Evolutionary conservation across 768 basidiomycete genomes (phyloP), one percentile per base, ranked within the genome.

Genomic region (Cystofilobasidium capitatum): DNA sequence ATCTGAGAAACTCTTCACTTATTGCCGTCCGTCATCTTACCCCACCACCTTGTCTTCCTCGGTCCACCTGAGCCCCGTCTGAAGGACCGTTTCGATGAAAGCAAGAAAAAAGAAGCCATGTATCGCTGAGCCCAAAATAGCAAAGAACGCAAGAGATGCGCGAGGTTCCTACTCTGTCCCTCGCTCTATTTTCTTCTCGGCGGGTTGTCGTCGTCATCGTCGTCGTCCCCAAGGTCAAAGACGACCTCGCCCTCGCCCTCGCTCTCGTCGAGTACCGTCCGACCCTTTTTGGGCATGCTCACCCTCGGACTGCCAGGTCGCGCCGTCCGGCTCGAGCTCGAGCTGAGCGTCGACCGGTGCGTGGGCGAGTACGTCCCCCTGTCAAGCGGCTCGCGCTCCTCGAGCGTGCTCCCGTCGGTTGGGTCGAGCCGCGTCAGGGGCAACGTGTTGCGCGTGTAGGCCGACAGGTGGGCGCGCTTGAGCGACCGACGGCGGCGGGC

Each of bases 401-500:
- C 37, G 29, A 45, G 12, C 40, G 26, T 8, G 7, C 40, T 16
- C 14, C 31, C 22, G 35, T 16, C 20, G 3, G 16, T 13, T 12
- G 60, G 36, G 40, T 67, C 66, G 12, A 59, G 59, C 17, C 66
- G 36, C 22, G 59, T 62, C 26, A 67, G 66, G 0, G 66, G 66
- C 12, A 67, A 54, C n/a, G 59, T 35, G 35, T 55, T 33, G 35
- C 24, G 36, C 22, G 47, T 45, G 51, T 26, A 31, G 36, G 58
- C 55, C 9, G 26, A 36, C 12, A n/a, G 57, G 14, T 40, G 59
- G 13, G 31, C 59, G 33, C 33, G 44, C 16, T 16, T 9, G 47
- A 20, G 67, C 82, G 77, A 64, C 73, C 70, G 44, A 22, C 72
- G 71, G 42, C 79, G 78, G 47, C 86, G 81, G 22, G 82, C 73